These are phyloP conservation scores for Gracilaria gracilis DNA, from an alignment of 23 red algal species.

Conservation along the genomic window DNA sequence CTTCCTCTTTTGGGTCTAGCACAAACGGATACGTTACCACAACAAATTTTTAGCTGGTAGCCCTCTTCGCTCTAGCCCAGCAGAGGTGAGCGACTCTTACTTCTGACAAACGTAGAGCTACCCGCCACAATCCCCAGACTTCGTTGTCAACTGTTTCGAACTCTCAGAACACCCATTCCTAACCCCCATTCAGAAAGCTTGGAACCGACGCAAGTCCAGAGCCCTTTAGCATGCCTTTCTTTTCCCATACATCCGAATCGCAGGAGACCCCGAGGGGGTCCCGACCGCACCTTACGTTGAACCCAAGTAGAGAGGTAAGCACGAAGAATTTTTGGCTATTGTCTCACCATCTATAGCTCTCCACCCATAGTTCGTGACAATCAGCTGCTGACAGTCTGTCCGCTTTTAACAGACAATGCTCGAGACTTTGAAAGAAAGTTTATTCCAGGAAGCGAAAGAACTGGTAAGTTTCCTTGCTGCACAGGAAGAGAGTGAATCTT, in stretches of 20 bases:
- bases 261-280: not conserved
- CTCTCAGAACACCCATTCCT: too few relatives aligned
- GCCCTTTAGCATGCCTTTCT: not conserved
- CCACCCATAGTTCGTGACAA: not conserved
- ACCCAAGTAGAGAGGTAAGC: too few relatives aligned
- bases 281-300: too few relatives aligned
- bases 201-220: too few relatives aligned
- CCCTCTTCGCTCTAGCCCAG: not conserved
- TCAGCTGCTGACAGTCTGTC: not conserved
- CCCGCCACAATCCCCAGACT: too few relatives aligned
- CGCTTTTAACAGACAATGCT: not conserved
- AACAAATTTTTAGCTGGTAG: not conserved
- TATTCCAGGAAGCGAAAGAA: not conserved
- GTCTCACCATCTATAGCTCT: too few relatives aligned
- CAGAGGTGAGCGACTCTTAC: not conserved
- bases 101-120: too few relatives aligned
- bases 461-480: not conserved
- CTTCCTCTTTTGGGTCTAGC: not conserved
- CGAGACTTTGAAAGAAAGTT: not conserved
- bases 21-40: not conserved
- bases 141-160: too few relatives aligned
- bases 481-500: not conserved
- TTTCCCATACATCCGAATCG: not conserved
- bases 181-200: too few relatives aligned
- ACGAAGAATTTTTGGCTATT: not conserved